Percentiles rank a stretch among this genome's conserved stretches.
Evolutionary conservation across 129 eudicot species (phyloP).

Genomic region (Arctium minus): DNA sequence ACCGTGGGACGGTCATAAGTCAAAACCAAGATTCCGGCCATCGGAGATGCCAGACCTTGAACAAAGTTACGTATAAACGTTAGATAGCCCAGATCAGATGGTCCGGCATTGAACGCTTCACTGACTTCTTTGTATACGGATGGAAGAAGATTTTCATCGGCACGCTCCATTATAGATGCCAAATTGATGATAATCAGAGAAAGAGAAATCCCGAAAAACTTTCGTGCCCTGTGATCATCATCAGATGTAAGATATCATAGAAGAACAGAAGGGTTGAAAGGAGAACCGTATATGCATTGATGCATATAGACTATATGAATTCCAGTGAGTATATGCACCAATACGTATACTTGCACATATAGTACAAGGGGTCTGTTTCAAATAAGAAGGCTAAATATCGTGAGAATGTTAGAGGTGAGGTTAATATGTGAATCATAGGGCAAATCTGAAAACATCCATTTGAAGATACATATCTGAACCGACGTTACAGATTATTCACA

Average conservation of each 20-base stretch:
- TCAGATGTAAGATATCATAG: not conserved
- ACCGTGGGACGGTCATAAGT: constrained; percentile 86
- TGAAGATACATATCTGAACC: not conserved
- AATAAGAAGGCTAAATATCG: too few relatives aligned
- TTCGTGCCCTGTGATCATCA: constrained; percentile 46
- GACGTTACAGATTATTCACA: not conserved
- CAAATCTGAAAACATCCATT: too few relatives aligned
- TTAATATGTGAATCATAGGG: too few relatives aligned
- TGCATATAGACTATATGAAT: too few relatives aligned
- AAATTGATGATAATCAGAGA: constrained; percentile 83
- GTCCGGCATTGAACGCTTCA: constrained; percentile 79
- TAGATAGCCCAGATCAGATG: constrained; percentile 88
- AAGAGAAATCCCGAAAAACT: constrained; percentile 67
- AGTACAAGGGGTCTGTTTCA: too few relatives aligned
- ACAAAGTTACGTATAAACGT: constrained; percentile 75
- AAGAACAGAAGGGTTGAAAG: not conserved
- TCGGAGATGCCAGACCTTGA: constrained; percentile 85
- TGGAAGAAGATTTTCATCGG: constrained; percentile 97
- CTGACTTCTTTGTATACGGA: constrained; percentile 97
- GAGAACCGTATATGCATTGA: too few relatives aligned
- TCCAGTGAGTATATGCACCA: too few relatives aligned
- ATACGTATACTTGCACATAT: too few relatives aligned
- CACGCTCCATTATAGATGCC: constrained; percentile 94
- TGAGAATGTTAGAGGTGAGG: too few relatives aligned
- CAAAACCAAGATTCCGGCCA: constrained; percentile 81